Base-by-base conservation (phyloP, 2,329 filamentous ascomycete species). In the Ophiostoma ulmi region DNA sequence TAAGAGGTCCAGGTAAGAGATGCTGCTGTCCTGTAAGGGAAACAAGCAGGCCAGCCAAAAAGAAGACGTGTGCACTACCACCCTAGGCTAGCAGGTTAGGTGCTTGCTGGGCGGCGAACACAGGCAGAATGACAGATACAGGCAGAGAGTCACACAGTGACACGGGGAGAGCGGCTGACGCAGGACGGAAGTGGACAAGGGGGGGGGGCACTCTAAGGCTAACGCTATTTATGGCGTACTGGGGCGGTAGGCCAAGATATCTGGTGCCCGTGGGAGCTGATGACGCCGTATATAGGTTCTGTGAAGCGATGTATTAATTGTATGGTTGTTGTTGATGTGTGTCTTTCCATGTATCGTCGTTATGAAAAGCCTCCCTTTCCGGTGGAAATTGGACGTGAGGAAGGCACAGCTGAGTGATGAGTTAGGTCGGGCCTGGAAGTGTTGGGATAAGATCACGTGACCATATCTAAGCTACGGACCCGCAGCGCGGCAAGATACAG, bases 61-160 rank as follows among this genome's bases (percentile, higher is more conserved):
- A 68, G 70, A 73, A 68, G 72, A 72, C 72, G 72, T 73, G 73
- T 73, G 74, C 73, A 74, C 72, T 72, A 71, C 70, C 48, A 69
- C 70, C 69, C 70, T 35, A 41, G 22, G 11, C 41, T 71, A 31
- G 31, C 31, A 26, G 26, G 26, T 26, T 31, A 73, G 70, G 66
- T 73, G 35, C 31, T 58, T 20, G 20, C 17, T 48, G 31, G 61
- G 72, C 72, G 73, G 73, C 73, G 72, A 74, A 70, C 65, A 69
- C 35, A 55, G 73, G 73, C 73, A 74, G 73, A 74, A 74, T 69
- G 63, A 44, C 38, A 44, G 38, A 66, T 66, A 66, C 36, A 66
- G 63, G 44, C 44, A 48, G 17, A 48, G 17, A 48, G 44, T 48
- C 44, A 41, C 22, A 31, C 61, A n/a, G 63, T 39, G 63, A 65